Base-by-base conservation (phyloP, 2,329 filamentous ascomycete species). In the Penicillium sp. region DNA sequence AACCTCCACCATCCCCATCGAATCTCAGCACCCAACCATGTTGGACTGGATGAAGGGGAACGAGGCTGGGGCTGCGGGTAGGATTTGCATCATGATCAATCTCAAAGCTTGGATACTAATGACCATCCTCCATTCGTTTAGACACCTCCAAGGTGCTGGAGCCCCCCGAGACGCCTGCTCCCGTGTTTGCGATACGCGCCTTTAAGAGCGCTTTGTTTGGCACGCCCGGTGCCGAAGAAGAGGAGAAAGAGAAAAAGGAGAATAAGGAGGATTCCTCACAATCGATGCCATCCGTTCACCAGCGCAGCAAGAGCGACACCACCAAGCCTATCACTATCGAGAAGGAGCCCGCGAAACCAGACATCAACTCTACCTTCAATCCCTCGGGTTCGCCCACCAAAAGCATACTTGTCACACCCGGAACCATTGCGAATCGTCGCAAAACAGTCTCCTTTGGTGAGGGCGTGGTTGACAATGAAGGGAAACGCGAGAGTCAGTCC, bases 151-250 rank as follows among this genome's bases (percentile, higher is more conserved):
- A 75, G 83, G 84, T 74, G 61, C 71, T 83, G 61, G 86, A 88
- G 45, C 79, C 84, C 7, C 87, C 86, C 54, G 86, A 88, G 66
- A 89, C 88, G 1, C 88, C 88, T 9, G 88, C 87, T 51, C 87
- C 87, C 51, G 81, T 89, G 24, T 90, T 90, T 72, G 87, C 87
- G 19, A 84, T 88, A 59, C 87, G 88, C 70, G 88, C 88, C 17
- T 88, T 89, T 75, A 88, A 86, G 69, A 86, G 87, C 63, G 85
- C 86, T 47, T 76, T 90, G 59, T 89, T 88, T 75, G 87, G 87
- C 28, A 89, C 87, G 0, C 87, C 87, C 15, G 83, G 83, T 24
- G 82, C 82, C 12, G 79, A 82, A 44, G 80, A 84, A 33, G 76
- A 77, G 15, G 70, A 75, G 10, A 65, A 49, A 15, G 10, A 22